A percentile compares a stretch with the other conserved stretches of the same genome.
These are phyloP conservation scores for Lasiosphaeria hispida DNA, from an alignment of 495 filamentous ascomycete species.

Conservation along the genomic window DNA sequence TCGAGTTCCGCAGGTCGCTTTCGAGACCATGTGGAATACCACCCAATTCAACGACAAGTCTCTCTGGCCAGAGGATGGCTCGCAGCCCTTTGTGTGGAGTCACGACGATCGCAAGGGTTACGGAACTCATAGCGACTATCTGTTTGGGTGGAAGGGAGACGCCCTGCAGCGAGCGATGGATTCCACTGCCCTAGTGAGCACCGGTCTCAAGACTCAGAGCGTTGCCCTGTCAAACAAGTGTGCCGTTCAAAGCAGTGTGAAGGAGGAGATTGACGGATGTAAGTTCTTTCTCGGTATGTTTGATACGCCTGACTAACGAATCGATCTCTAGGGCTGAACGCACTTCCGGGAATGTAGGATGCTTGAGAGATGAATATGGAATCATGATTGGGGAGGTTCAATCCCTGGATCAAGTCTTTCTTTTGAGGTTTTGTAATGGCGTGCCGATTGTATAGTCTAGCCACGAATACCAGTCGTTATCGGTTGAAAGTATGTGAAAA, in stretches of 20 bases:
- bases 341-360: no score
- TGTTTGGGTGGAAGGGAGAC: constrained; percentile 38
- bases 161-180: constrained; percentile 41
- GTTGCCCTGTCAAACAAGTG: constrained; percentile 41
- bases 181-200: constrained; percentile 33
- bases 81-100: constrained; percentile 44
- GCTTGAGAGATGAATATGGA: no score
- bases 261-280: constrained; percentile 42
- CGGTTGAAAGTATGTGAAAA: no score
- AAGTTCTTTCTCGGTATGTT: constrained; percentile 1
- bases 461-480: no score
- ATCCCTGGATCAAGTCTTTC: no score
- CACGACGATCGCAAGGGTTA: constrained; percentile 27
- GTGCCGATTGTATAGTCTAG: no score
- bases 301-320: no score
- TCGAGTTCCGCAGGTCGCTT: constrained; percentile 36
- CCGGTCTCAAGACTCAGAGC: constrained; percentile 31
- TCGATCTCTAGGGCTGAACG: no score
- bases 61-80: constrained; percentile 43
- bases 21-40: constrained; percentile 44
- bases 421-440: no score
- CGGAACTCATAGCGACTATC: constrained; percentile 42
- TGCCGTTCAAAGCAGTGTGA: constrained; percentile 27
- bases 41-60: constrained; percentile 35
- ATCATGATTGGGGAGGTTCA: no score